These are phyloP conservation scores for Thraustochytrium striatum DNA, from an alignment of 352 stramenopile genomes.

Conservation along the genomic window DNA sequence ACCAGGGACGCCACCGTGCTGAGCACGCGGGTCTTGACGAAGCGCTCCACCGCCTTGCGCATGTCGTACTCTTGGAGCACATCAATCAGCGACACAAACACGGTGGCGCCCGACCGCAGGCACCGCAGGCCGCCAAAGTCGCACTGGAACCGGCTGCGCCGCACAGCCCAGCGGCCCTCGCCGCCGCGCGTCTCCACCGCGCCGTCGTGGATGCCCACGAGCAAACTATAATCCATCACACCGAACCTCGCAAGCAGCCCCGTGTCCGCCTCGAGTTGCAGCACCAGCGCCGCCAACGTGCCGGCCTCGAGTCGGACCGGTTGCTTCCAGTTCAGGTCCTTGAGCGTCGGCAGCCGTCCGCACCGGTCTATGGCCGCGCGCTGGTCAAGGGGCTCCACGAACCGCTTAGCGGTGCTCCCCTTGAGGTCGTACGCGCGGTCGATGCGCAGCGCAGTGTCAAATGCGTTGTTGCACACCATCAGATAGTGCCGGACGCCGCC, in stretches of 20 bases:
- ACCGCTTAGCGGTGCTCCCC: conserved; percentile 44
- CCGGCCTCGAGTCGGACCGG: background rate
- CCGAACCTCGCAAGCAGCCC: conserved; percentile 72
- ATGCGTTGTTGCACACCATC: conserved; percentile 52
- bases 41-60: conserved; percentile 51
- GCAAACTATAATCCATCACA: conserved; percentile 84
- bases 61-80: conserved; percentile 56
- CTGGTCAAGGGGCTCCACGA: background rate
- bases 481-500: conserved; percentile 37
- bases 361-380: conserved; percentile 5
- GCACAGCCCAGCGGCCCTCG: background rate
- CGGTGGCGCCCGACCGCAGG: background rate
- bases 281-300: conserved; percentile 9
- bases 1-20: conserved; percentile 1
- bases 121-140: conserved; percentile 33
- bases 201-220: conserved; percentile 78
- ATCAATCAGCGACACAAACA: conserved; percentile 56
- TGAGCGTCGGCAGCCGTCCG: conserved; percentile 42
- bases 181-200: background rate
- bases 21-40: conserved; percentile 30
- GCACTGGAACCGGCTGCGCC: conserved; percentile 35
- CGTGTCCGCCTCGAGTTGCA: conserved; percentile 74
- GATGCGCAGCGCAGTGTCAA: conserved; percentile 49
- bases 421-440: conserved; percentile 54
- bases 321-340: conserved; percentile 48